Percentiles rank a stretch among this genome's conserved stretches.
phyloP scores from a whole-genome alignment of 495 filamentous ascomycete species.

The Bathelium albidoporum region DNA sequence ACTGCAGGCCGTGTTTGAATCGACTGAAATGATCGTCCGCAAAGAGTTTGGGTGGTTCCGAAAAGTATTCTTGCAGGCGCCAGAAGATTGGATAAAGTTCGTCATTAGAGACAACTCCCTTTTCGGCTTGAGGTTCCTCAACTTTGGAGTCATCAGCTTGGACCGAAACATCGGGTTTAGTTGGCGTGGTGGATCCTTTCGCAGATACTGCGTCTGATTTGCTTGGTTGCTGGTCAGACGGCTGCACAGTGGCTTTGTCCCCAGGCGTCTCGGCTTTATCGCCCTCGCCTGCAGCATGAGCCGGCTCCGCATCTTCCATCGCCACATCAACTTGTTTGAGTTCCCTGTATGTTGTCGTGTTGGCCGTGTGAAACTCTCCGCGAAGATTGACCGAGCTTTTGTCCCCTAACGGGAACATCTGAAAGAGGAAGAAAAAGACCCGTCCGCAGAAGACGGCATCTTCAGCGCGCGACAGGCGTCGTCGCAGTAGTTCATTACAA shows the following conservation, averaged over 20 bases:
- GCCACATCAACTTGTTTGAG: conserved; percentile 36
- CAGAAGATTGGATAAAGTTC: conserved; percentile 87
- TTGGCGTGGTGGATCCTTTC: conserved; percentile 19
- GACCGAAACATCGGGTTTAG: conserved; percentile 17
- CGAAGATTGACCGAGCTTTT: conserved; percentile 94
- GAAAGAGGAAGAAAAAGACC: conserved; percentile 95
- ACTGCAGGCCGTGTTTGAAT: conserved; percentile 72
- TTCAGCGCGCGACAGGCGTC: conserved; percentile 76
- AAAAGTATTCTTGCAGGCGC: conserved; percentile 83
- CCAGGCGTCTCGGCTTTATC: conserved; percentile 12
- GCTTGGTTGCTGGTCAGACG: conserved; percentile 8
- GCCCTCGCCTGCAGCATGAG: conserved; percentile 17
- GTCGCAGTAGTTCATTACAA: conserved; percentile 86
- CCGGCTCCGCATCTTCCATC: conserved; percentile 42
- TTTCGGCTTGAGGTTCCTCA: conserved; percentile 25
- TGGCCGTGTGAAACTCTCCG: conserved; percentile 92
- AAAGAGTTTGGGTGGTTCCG: conserved; percentile 76
- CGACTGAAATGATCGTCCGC: conserved; percentile 52
- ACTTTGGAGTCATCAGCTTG: conserved; percentile 1
- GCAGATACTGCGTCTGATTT: conserved; percentile 13
- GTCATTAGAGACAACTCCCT: conserved; percentile 51
- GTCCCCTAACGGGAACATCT: conserved; percentile 91
- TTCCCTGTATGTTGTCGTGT: conserved; percentile 76
- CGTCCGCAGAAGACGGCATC: conserved; percentile 95
- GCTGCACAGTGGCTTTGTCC: conserved; percentile 7